phyloP scores from a whole-genome alignment of 2,329 filamentous ascomycete genomes.

The Metarhizium guizhouense region DNA sequence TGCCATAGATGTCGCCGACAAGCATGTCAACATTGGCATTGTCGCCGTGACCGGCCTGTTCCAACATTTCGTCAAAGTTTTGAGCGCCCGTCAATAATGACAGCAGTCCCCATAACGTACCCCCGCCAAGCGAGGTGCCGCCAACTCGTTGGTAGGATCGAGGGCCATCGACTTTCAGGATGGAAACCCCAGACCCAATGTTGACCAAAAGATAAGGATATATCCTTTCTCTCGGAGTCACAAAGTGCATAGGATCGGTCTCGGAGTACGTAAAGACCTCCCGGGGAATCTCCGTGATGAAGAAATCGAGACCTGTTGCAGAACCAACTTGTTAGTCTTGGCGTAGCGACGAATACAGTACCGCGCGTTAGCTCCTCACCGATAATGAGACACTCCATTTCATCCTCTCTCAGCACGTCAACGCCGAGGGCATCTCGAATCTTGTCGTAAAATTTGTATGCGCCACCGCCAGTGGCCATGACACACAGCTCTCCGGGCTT shows the following conservation, averaged over 20 bases:
- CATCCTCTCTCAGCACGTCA: constrained; percentile 85
- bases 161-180: constrained; percentile 93
- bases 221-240: constrained; percentile 65
- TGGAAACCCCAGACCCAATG: constrained; percentile 92
- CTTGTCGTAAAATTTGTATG: constrained; percentile 93
- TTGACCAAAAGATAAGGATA: constrained; percentile 98
- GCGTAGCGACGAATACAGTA: not conserved
- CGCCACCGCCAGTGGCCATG: constrained; percentile 92
- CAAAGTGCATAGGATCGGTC: constrained; percentile 82
- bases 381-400: constrained; percentile 98
- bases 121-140: constrained; percentile 87
- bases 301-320: constrained; percentile 80
- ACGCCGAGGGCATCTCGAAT: constrained; percentile 77
- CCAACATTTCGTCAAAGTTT: constrained; percentile 96
- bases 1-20: constrained; percentile 95
- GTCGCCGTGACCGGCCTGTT: constrained; percentile 82
- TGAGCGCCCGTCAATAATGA: constrained; percentile 86
- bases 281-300: constrained; percentile 93
- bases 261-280: constrained; percentile 98
- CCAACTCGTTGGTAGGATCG: constrained; percentile 83
- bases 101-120: constrained; percentile 94
- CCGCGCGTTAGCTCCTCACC: constrained; percentile 39
- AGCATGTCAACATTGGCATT: constrained; percentile 93
- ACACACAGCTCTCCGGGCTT: constrained; percentile 68
- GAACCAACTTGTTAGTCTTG: not conserved